Base-by-base conservation (phyloP, 352 stramenopile species). In the Globisporangium barbulae region DNA sequence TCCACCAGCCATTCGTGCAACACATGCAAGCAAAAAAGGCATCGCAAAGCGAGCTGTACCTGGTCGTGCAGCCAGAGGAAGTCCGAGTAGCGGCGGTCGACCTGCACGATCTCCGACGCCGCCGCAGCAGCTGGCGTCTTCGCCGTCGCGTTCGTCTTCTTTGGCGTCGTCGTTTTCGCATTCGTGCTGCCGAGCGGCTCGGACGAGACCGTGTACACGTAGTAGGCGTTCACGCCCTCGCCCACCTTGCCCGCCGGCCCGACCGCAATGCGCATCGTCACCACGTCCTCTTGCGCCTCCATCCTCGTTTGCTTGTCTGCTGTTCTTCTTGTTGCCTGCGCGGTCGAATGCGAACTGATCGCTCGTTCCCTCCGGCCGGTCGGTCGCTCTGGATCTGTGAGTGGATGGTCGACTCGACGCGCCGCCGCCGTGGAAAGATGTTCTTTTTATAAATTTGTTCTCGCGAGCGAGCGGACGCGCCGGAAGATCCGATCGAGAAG, bases 41-140 rank as follows among this genome's bases (percentile, higher is more conserved):
- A 28, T 17, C 47, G 17, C 37, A 35, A 21, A 12, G n/a, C 30
- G 8, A 30, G 25, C 15, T 42, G 21, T 48, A 83, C 64, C 69
- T 89, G 81, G 47, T 83, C 71, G 69, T 94, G 83, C 48, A 94
- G 71, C 85, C 85, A 94, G 35, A 90, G 72, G 69, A 94, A 94
- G 71, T 94, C 85, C 63, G 83, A 91, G 73, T 93, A 94, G 50
- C 85, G 83, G 41, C 83, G 83, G 61, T 94, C 83, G n/a, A 94
- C 85, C 30, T 81, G 60, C 9, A 70, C 64, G 42, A 44, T 57
- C 3, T 58, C 52, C 30, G 37, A 44, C 30, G 37, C 52, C 3
- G 52, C 71, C 57, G 30, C 21, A 30, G 28, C 31, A 25, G 25
- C 25, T 28, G 25, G 25, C 25, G 25, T 2, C 25, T 28, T n/a